Conservation (phyloP, 306 rosid species). For the Luffa aegyptiaca region DNA sequence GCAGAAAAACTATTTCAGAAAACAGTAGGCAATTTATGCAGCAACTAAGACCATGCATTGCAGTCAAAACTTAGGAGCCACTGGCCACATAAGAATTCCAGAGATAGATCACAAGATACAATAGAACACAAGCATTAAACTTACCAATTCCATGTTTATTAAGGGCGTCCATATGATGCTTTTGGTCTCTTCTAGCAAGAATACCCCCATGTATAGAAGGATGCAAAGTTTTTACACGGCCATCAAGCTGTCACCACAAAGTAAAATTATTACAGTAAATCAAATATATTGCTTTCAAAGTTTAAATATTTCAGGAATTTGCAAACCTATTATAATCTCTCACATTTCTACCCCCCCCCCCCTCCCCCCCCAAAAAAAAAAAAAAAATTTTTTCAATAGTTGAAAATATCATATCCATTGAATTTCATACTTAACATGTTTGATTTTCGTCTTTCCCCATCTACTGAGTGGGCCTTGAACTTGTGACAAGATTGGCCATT, state of each 20-base stretch:
- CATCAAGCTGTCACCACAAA: slow-evolving; percentile 62
- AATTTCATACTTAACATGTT: neutral
- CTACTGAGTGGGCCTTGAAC: no score
- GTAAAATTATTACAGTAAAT: slow-evolving; percentile 13
- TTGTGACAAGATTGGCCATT: no score
- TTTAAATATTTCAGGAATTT: neutral
- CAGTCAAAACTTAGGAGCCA: neutral
- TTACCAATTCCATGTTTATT: slow-evolving; percentile 74
- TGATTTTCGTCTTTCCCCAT: no score
- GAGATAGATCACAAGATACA: neutral
- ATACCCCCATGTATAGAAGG: slow-evolving; percentile 88
- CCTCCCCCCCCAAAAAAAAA: no score
- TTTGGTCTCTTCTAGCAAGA: slow-evolving; percentile 87
- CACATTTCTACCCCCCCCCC: neutral
- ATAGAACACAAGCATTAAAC: slow-evolving; percentile 3
- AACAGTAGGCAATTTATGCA: neutral
- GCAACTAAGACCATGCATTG: neutral
- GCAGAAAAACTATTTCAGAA: slow-evolving; percentile 12
- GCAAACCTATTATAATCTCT: neutral
- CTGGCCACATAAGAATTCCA: neutral
- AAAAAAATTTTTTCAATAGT: neutral
- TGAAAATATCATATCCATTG: neutral
- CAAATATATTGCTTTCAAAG: neutral
- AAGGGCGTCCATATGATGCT: slow-evolving; percentile 82
- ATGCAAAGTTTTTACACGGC: slow-evolving; percentile 92